Conservation (phyloP, 129 eudicot genomes). For the carrot (Daucus carota) region DH1_v3.0 NC_030386.2:23696001-23696500, state of each 20-base stretch:
- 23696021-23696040: background rate
- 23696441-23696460: background rate
- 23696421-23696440: background rate
- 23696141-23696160: background rate
- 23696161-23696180: slow-evolving; percentile 83
- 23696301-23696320: background rate
- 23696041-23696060: background rate
- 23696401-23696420: no score
- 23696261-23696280: slow-evolving; percentile 70
- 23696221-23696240: slow-evolving; percentile 54
- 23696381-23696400: background rate
- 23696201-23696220: slow-evolving; percentile 72
- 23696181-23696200: slow-evolving; percentile 64
- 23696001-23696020: slow-evolving; percentile 6
- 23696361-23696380: background rate
- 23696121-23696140: background rate
- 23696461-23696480: background rate
- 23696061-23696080: background rate
- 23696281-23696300: slow-evolving; percentile 21
- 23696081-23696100: background rate
- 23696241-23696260: slow-evolving; percentile 73
- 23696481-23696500: background rate
- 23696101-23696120: background rate
- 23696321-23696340: background rate
- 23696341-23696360: background rate